Evolutionary conservation across 208 protist species (phyloP), one percentile per base, ranked within the genome.

Genomic region (Crithidia mellificae): DNA sequence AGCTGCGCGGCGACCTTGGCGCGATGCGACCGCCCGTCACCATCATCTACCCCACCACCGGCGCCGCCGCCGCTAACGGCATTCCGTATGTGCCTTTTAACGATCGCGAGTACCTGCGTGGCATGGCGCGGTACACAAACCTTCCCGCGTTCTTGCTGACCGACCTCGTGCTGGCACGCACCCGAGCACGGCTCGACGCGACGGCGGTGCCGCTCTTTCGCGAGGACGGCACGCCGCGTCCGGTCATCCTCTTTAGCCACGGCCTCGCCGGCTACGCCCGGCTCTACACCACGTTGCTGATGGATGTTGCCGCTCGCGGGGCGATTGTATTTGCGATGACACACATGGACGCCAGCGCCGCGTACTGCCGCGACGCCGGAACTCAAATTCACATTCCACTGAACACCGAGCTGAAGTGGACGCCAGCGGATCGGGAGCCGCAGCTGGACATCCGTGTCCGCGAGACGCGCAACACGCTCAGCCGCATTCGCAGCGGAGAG

Each of bases 311-410:
- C 6, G 80, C 80, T 5, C 86, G 85, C n/a, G 91, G 91, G 1
- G 76, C 67, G 2, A 36, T 94, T 41, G 87, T 96, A 41, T 63
- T 93, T 19, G 76, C 73, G n/a, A 27, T 90, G 46, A 80, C 76
- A 4, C 91, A 96, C 79, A 83, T 75, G 55, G 91, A 96, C 57
- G 81, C 72, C n/a, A 93, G 85, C 50, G 89, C 87, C 6, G 77
- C 80, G 4, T 92, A 84, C 68, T 93, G 82, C 68, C 87, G 86
- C 17, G 89, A 95, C 36, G 66, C 59, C 20, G 62, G 47, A 1
- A 49, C 43, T 19, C 54, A 63, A 0, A 58, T 80, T 34, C 73
- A 61, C 51, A 65, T 84, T 19, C 39, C 68, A 14, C 20, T 78
- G 17, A 69, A 84, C 61, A 83, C 74, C 22, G 17, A 67, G 15